Evolutionary conservation across 352 stramenopile genomes (phyloP).

Genomic region (Globisporangium iwayamae): DNA sequence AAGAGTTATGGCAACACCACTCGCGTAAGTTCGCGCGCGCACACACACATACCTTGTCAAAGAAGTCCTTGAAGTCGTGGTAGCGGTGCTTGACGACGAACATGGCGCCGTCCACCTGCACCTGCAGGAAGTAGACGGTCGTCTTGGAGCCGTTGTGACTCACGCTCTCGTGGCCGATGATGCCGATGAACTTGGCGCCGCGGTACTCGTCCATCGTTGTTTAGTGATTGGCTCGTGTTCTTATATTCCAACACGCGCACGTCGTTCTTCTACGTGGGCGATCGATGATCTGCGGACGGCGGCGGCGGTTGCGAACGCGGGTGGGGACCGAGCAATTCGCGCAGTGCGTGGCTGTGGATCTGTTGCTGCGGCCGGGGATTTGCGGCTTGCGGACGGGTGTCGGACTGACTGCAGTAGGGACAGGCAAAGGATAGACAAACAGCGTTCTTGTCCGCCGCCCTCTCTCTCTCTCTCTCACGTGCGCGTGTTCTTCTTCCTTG

Average conservation of each 20-base stretch:
- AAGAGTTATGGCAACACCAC: not conserved
- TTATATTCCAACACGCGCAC: slow-evolving; percentile 1
- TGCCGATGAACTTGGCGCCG: slow-evolving; percentile 75
- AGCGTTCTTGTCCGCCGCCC: slow-evolving; percentile 10
- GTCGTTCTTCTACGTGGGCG: not conserved
- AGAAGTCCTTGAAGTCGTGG: slow-evolving; percentile 87
- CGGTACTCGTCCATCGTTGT: slow-evolving; percentile 50
- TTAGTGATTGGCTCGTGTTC: not conserved
- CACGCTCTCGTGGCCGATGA: slow-evolving; percentile 85
- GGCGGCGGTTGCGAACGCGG: not conserved
- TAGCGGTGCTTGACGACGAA: slow-evolving; percentile 82
- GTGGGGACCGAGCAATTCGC: not conserved
- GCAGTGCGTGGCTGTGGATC: not conserved
- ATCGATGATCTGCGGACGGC: not conserved
- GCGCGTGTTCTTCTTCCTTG: slow-evolving; percentile 6
- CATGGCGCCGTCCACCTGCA: slow-evolving; percentile 72
- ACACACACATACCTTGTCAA: slow-evolving; percentile 59
- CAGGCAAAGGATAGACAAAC: not conserved
- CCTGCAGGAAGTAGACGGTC: slow-evolving; percentile 83
- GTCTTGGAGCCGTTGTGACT: slow-evolving; percentile 87
- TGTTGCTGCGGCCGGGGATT: not conserved
- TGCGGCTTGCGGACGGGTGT: not conserved
- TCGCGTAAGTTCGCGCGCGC: not conserved
- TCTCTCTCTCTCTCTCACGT: not conserved
- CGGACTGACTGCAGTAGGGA: not conserved